Evolutionary conservation across 164 flowering plant species (phyloP).

Genomic region (Paratinospora sagittata): DNA sequence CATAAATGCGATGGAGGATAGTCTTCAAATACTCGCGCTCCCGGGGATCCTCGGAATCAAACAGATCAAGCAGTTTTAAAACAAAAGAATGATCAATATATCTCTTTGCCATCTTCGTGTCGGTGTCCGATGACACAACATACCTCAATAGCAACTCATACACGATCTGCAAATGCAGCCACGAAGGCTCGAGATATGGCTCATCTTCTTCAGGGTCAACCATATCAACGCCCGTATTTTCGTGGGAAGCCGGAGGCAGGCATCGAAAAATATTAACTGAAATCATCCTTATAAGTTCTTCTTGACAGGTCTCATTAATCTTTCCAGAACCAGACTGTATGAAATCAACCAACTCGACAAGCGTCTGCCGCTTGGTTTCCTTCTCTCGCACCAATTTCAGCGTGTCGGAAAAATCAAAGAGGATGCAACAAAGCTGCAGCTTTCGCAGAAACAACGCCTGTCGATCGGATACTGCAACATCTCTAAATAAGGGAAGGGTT

Average conservation of each 20-base stretch:
- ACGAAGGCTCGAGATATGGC: conserved; percentile 33
- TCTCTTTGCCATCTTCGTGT: conserved; percentile 36
- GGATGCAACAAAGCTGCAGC: conserved; percentile 34
- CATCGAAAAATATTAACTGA: conserved; percentile 37
- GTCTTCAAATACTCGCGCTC: conserved; percentile 40
- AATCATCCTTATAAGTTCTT: conserved; percentile 34
- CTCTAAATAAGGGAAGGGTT: conserved; percentile 38
- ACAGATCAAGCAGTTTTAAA: conserved; percentile 32
- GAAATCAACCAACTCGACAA: conserved; percentile 36
- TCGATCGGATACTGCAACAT: conserved; percentile 35
- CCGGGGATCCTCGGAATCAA: conserved; percentile 40
- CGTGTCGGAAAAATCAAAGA: conserved; percentile 38
- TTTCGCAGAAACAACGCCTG: conserved; percentile 36
- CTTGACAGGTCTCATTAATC: conserved; percentile 34
- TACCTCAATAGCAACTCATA: conserved; percentile 38
- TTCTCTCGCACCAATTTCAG: conserved; percentile 36
- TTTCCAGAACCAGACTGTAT: conserved; percentile 41
- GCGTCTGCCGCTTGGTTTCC: conserved; percentile 41
- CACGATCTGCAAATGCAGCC: conserved; percentile 37
- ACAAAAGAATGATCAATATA: conserved; percentile 39
- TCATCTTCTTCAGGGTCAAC: conserved; percentile 38
- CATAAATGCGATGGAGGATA: conserved; percentile 37
- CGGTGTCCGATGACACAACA: conserved; percentile 31
- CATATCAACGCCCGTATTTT: conserved; percentile 28
- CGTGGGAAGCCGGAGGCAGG: conserved; percentile 37